Conservation (phyloP, 805 yeast genomes). For the Hanseniaspora valbyensis region DNA sequence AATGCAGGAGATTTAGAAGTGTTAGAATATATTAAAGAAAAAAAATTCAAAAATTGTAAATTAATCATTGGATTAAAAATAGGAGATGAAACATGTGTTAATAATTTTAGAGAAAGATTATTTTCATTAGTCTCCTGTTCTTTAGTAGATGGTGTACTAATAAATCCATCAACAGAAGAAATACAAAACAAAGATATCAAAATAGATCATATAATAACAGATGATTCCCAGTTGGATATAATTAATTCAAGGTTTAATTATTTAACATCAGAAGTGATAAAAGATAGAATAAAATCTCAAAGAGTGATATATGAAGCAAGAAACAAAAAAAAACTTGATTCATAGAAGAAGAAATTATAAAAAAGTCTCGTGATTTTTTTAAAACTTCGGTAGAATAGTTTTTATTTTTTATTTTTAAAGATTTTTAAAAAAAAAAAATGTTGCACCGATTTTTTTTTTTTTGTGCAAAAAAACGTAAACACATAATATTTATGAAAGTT, state of each 20-base stretch:
- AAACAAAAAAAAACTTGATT: conserved; percentile 72
- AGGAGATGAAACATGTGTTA: conserved; percentile 48
- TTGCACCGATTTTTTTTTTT: no score
- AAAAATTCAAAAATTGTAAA: conserved; percentile 36
- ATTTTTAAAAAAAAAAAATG: no score
- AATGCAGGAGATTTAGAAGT: conserved; percentile 86
- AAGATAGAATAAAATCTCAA: conserved; percentile 59
- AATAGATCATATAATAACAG: neutral
- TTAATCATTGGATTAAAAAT: conserved; percentile 42
- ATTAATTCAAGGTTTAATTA: conserved; percentile 48
- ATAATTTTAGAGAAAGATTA: conserved; percentile 78
- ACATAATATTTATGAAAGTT: no score
- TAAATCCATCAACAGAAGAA: conserved; percentile 28
- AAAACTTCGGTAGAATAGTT: no score
- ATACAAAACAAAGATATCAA: neutral
- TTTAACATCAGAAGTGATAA: conserved; percentile 40
- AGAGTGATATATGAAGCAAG: conserved; percentile 70
- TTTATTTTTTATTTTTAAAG: no score
- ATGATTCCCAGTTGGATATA: neutral
- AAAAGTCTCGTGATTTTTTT: neutral
- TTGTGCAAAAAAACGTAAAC: no score
- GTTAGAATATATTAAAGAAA: conserved; percentile 39
- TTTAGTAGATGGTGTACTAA: conserved; percentile 66
- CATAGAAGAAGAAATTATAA: neutral
- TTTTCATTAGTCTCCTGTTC: conserved; percentile 80